Evolutionary conservation across 176 grass and related monocot species (phyloP).

Genomic region (Elaeis guineensis): DNA sequence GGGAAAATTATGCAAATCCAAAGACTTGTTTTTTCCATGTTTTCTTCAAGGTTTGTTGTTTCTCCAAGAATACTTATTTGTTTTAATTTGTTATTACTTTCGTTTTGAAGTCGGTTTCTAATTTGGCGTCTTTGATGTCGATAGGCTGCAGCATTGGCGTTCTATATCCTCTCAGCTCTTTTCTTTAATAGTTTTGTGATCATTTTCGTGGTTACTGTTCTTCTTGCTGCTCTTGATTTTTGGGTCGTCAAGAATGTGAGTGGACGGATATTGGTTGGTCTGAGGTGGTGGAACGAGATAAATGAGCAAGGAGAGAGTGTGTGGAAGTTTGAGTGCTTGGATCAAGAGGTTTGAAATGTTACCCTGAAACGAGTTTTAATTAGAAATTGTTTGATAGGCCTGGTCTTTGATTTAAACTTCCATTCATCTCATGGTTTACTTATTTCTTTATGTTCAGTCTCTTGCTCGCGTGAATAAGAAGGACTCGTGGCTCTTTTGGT

Average conservation of each 20-base stretch:
- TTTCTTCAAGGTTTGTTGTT: slow-evolving; percentile 67
- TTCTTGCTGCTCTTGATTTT: slow-evolving; percentile 93
- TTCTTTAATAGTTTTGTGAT: slow-evolving; percentile 95
- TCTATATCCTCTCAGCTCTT: slow-evolving; percentile 84
- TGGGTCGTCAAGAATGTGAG: slow-evolving; percentile 99
- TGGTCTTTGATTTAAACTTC: too few relatives aligned
- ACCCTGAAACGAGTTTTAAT: not conserved
- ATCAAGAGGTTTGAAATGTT: slow-evolving; percentile 57
- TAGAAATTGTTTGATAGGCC: too few relatives aligned
- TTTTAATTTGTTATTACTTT: too few relatives aligned
- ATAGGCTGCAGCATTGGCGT: slow-evolving; percentile 63
- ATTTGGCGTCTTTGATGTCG: slow-evolving; percentile 1
- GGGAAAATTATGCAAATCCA: slow-evolving; percentile 90
- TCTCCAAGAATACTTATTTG: too few relatives aligned
- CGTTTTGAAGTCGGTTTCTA: too few relatives aligned
- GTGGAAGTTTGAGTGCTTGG: slow-evolving; percentile 93
- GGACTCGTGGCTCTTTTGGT: slow-evolving; percentile 98
- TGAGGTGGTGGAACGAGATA: slow-evolving; percentile 99
- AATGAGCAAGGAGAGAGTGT: slow-evolving; percentile 76
- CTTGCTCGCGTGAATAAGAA: slow-evolving; percentile 95
- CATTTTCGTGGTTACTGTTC: slow-evolving; percentile 94
- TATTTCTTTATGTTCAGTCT: slow-evolving; percentile 32
- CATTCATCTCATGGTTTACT: too few relatives aligned
- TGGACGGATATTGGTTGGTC: slow-evolving; percentile 82
- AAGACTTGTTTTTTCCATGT: slow-evolving; percentile 96